A percentile compares a stretch with the other conserved stretches of the same genome.
These are phyloP conservation scores for Blastobotrys aristatus DNA, from an alignment of 1,139 yeast genomes.

Conservation along the genomic window DNA sequence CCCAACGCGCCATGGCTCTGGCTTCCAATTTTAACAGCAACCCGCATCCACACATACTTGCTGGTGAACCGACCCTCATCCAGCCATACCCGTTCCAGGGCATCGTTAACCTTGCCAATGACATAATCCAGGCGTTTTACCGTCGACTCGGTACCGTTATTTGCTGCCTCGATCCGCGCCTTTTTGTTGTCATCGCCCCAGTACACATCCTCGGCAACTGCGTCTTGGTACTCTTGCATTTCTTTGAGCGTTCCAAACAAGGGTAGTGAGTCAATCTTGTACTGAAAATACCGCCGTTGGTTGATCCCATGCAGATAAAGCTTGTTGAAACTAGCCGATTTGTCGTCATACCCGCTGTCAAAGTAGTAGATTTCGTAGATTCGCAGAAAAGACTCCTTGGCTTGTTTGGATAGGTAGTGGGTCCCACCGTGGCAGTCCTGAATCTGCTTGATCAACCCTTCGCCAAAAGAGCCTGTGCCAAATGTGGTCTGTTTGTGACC, in stretches of 20 bases:
- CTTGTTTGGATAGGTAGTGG: constrained; percentile 4
- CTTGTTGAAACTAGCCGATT: neutral
- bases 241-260: constrained; percentile 18
- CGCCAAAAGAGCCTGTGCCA: neutral
- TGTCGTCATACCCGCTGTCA: constrained; percentile 10
- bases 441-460: constrained; percentile 3
- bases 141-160: neutral
- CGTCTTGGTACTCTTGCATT: constrained; percentile 16
- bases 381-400: constrained; percentile 4
- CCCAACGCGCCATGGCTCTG: constrained; percentile 5
- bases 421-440: constrained; percentile 13
- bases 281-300: constrained; percentile 15
- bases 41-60: constrained; percentile 13
- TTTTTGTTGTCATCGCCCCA: constrained; percentile 15
- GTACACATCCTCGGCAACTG: constrained; percentile 9
- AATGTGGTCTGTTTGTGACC: constrained; percentile 5
- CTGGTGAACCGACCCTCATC: constrained; percentile 5
- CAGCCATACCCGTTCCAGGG: neutral
- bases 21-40: constrained; percentile 15
- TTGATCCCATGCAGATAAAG: constrained; percentile 11
- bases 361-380: constrained; percentile 13
- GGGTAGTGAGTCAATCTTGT: constrained; percentile 9
- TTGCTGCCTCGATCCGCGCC: neutral
- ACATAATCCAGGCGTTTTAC: constrained; percentile 1
- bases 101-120: neutral